phyloP scores from a whole-genome alignment of 2,329 filamentous ascomycete species.

The Epichloe glyceriae region DNA sequence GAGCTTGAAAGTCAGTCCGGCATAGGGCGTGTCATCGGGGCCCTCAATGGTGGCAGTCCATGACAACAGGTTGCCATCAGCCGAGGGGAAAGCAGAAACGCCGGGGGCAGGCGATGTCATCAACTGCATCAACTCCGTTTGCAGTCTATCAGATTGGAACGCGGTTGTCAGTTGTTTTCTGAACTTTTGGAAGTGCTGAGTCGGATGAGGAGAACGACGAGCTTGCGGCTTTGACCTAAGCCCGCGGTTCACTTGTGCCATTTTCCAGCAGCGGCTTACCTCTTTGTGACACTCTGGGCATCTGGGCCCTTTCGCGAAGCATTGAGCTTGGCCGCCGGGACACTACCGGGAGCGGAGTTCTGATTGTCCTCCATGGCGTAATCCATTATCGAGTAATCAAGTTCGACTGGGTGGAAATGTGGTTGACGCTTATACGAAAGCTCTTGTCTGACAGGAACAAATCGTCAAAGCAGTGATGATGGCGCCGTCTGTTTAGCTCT shows the following conservation, averaged over 20 bases:
- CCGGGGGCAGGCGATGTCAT: constrained; percentile 93
- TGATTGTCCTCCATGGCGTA: constrained; percentile 44
- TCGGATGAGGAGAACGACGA: not conserved
- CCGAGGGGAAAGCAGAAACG: constrained; percentile 86
- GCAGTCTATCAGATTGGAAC: constrained; percentile 47
- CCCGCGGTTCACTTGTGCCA: not conserved
- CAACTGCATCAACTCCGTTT: constrained; percentile 95
- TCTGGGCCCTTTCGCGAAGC: constrained; percentile 46
- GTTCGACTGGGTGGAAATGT: not conserved
- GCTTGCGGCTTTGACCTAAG: not conserved
- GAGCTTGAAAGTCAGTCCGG: constrained; percentile 79
- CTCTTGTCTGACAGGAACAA: not conserved
- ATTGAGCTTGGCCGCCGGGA: constrained; percentile 49
- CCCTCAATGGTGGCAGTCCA: constrained; percentile 94
- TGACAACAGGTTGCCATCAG: constrained; percentile 75
- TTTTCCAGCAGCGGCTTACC: constrained; percentile 31
- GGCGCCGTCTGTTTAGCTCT: not conserved
- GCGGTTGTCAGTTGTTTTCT: not conserved
- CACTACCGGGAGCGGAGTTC: constrained; percentile 51
- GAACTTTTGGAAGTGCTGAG: not conserved
- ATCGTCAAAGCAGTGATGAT: not conserved
- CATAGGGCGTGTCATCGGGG: constrained; percentile 83
- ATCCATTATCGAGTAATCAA: constrained; percentile 20
- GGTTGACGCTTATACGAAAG: not conserved
- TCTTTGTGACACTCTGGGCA: constrained; percentile 64